Conservation (phyloP, 768 basidiomycete species). For the Tubosaeta sp. region DNA sequence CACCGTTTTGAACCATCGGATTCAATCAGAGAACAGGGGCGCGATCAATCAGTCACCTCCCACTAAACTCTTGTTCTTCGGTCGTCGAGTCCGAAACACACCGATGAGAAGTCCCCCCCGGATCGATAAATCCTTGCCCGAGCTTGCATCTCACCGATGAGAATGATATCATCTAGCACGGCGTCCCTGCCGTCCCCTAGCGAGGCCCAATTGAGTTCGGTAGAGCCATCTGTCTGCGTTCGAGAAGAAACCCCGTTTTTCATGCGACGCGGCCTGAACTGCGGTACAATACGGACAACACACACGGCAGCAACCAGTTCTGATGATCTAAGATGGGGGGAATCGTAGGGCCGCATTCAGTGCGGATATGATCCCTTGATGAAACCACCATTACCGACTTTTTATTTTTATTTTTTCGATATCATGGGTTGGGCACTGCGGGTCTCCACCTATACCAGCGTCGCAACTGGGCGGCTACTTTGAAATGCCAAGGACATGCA, state of each 20-base stretch:
- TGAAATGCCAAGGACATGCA: conserved; percentile 16
- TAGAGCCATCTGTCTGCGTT: background rate
- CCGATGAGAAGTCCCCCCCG: background rate
- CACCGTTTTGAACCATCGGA: background rate
- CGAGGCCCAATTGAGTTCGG: background rate
- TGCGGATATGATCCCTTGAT: background rate
- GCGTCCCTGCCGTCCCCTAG: background rate
- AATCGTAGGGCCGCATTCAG: background rate
- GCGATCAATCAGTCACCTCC: background rate
- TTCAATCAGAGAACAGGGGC: background rate
- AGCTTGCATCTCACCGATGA: background rate
- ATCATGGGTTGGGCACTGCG: background rate
- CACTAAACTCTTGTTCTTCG: background rate
- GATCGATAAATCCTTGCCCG: background rate
- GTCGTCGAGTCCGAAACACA: background rate
- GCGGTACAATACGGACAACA: conserved; percentile 3
- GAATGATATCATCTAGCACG: background rate
- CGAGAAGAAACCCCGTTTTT: background rate
- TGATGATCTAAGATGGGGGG: background rate
- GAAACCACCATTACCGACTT: background rate
- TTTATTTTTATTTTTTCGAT: too few species aligned
- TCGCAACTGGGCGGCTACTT: background rate
- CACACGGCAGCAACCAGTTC: background rate
- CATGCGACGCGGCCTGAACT: conserved; percentile 15
- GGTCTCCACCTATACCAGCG: background rate